Evolutionary conservation across 1,284 basidiomycete species (phyloP), one percentile per base, ranked within the genome.

Genomic region (Schizophyllum amplum): DNA sequence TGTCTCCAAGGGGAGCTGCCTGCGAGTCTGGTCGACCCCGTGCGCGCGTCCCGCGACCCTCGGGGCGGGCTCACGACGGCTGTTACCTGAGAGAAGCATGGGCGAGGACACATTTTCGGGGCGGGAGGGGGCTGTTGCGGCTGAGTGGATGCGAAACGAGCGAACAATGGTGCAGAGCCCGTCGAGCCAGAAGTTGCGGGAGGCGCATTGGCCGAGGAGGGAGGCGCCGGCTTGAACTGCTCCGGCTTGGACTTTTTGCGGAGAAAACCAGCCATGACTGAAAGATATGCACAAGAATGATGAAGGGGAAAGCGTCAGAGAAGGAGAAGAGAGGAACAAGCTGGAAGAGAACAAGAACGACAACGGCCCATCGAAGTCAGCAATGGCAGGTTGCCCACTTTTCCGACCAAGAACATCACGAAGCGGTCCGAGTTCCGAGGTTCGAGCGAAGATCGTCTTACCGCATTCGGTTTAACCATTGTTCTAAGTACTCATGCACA

Each of bases 201-300:
- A 17, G 33, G 13, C 13, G 13, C 33, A 42, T 42, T 42, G 33
- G 11, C 17, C 13, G 33, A 9, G 33, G 33, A 42, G 17, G 7
- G 13, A 6, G 57, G 52, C 13, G 50, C 46, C 15, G 27, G 13
- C 20, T 55, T 55, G 24, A 52, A 33, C 50, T 51, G 54, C 49
- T 59, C 24, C 13, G 57, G 54, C 6, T 57, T 51, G 7, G 53
- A 17, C 59, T 62, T 62, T 53, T 57, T 62, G 61, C 61, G 61
- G 48, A 62, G 61, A 55, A 62, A 62, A 6, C 60, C 60, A 57
- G 61, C 61, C 61, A 62, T 62, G 33, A 3, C 17, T 9, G 33
- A 17, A 42, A 42, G 33, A 42, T 42, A 17, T 42, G 17, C 7
- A 42, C 13, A 42, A 42, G 33, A 17, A 42, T 13, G 17, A 17